Conservation (phyloP, 2,329 filamentous ascomycete species). For the Sclerotinia sclerotiorum region DNA sequence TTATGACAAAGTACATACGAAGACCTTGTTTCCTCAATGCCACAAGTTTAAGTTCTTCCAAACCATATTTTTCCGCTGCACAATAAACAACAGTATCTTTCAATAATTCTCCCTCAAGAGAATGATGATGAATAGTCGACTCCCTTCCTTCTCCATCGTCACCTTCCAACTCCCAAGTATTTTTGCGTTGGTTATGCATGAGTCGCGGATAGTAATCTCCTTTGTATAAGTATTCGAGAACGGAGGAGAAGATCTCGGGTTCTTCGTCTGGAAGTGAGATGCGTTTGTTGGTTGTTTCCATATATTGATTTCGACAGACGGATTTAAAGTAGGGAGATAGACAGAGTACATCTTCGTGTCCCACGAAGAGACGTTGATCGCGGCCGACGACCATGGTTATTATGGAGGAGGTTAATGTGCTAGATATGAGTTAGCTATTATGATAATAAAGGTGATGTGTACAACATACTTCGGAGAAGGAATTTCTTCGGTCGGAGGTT, state of each 20-base stretch:
- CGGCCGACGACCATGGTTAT: slow-evolving; percentile 79
- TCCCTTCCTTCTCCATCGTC: slow-evolving; percentile 60
- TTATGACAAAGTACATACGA: slow-evolving; percentile 48
- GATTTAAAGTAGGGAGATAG: slow-evolving; percentile 76
- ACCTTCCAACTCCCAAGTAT: slow-evolving; percentile 79
- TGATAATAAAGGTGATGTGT: slow-evolving; percentile 15
- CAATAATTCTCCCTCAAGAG: slow-evolving; percentile 65
- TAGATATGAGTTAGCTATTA: slow-evolving; percentile 38
- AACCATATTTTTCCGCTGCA: slow-evolving; percentile 77
- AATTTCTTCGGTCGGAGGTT: slow-evolving; percentile 35
- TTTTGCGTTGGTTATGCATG: slow-evolving; percentile 75
- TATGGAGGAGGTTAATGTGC: slow-evolving; percentile 64
- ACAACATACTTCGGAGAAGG: slow-evolving; percentile 33
- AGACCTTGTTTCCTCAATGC: slow-evolving; percentile 87
- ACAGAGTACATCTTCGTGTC: slow-evolving; percentile 81
- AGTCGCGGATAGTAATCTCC: slow-evolving; percentile 88
- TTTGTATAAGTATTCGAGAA: slow-evolving; percentile 82
- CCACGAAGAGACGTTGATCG: slow-evolving; percentile 84
- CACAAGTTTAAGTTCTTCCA: slow-evolving; percentile 81
- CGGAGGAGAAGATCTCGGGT: slow-evolving; percentile 84
- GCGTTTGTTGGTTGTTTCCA: slow-evolving; percentile 61
- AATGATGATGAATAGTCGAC: slow-evolving; percentile 68
- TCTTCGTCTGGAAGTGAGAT: slow-evolving; percentile 82
- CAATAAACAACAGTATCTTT: slow-evolving; percentile 93
- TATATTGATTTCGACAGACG: slow-evolving; percentile 62